Conservation (phyloP, 2,329 filamentous ascomycete genomes). For the Bipolaris oryzae region DNA sequence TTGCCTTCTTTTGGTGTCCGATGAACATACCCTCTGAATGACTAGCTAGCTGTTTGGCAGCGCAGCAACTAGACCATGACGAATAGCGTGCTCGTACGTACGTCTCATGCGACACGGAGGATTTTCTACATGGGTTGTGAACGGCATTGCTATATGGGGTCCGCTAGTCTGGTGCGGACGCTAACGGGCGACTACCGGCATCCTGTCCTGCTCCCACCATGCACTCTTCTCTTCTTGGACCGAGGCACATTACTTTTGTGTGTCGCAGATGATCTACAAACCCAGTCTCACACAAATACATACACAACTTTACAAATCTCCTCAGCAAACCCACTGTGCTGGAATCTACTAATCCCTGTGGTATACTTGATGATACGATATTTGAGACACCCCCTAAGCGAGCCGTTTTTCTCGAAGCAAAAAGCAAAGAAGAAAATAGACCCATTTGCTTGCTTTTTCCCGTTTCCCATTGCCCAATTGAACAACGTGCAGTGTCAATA, state of each 20-base stretch:
- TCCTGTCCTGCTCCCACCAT: slow-evolving; percentile 1
- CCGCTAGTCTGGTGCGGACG: slow-evolving; percentile 2
- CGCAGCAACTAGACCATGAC: neutral
- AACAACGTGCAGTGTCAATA: neutral
- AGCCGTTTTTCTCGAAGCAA: neutral
- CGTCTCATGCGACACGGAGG: neutral
- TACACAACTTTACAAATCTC: neutral
- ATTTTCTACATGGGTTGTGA: slow-evolving; percentile 7
- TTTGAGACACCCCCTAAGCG: neutral
- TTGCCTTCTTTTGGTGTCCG: neutral
- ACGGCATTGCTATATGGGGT: slow-evolving; percentile 1
- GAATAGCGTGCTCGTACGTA: neutral
- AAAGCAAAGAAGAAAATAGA: neutral
- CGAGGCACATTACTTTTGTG: slow-evolving; percentile 3
- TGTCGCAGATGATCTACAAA: neutral
- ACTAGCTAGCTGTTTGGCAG: neutral
- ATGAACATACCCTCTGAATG: neutral
- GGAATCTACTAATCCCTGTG: neutral
- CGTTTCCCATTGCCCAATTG: neutral
- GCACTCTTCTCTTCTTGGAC: neutral
- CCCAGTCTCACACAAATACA: neutral
- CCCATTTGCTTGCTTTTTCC: neutral
- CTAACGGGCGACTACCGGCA: slow-evolving; percentile 1
- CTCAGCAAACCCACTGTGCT: neutral
- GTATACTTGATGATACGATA: neutral